A percentile compares a stretch with the other conserved stretches of the same genome.
Conservation (phyloP, 208 protist genomes). For the Trypanosoma scelopori region DNA sequence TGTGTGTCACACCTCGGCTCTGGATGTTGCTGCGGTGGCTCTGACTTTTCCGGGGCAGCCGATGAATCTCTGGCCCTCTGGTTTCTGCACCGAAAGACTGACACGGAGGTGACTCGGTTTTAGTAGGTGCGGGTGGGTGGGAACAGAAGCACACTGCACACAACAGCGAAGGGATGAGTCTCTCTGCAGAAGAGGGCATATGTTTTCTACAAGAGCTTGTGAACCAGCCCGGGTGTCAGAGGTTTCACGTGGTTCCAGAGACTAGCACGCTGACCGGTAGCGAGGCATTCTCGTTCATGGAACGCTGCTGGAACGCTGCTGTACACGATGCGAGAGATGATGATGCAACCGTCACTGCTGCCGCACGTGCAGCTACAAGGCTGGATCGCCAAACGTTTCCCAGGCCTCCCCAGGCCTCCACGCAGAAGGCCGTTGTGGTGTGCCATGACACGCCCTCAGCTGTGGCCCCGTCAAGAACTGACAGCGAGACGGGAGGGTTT, state of each 20-base stretch:
- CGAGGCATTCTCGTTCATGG: conserved; percentile 12
- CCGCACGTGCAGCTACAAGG: neutral
- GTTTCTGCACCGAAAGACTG: neutral
- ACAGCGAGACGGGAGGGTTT: conserved; percentile 8
- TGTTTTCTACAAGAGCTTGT: conserved; percentile 21
- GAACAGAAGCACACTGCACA: neutral
- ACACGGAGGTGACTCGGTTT: neutral
- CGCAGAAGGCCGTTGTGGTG: conserved; percentile 4
- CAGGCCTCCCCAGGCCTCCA: too few species aligned
- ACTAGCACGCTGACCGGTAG: neutral
- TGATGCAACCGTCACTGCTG: neutral
- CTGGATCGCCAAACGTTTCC: neutral
- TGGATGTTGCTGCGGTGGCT: too few species aligned
- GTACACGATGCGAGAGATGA: neutral
- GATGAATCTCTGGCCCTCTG: too few species aligned
- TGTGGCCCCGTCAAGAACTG: neutral
- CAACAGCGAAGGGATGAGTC: conserved; percentile 6
- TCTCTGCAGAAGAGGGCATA: conserved; percentile 18
- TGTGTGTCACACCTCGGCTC: too few species aligned
- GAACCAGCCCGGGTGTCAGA: neutral
- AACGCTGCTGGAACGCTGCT: conserved; percentile 20
- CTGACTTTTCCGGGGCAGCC: too few species aligned
- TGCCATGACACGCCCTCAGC: conserved; percentile 1
- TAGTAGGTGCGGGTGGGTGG: neutral
- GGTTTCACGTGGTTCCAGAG: conserved; percentile 19